Base-by-base conservation (phyloP, 1,284 basidiomycete genomes). In the Microbotryum intermedium region DNA sequence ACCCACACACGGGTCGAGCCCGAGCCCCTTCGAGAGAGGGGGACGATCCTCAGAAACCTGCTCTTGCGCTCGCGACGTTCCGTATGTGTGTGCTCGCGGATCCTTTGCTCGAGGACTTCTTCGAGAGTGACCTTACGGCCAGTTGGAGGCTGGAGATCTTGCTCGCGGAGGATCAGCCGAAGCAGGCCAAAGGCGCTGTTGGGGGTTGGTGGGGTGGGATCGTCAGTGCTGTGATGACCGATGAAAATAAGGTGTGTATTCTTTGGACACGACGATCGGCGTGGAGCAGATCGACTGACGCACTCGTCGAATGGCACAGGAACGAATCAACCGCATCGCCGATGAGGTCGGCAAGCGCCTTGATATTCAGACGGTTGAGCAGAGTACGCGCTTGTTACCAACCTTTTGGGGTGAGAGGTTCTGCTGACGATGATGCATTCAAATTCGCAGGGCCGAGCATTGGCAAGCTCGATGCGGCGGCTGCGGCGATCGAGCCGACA, bases 41-140 rank as follows among this genome's bases (percentile, higher is more conserved):
- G 13, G 52, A 63, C 18, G 62, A 67, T 47, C 50, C 56, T 16
- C 34, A 60, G 39, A 67, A 73, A 68, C 67, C 75, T 71, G 59
- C 70, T 62, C 61, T 74, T 30, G 65, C 66, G 3, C 66, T 73
- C 42, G 74, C 76, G 53, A 94, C 91, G 16, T 97, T 97, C 82
- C 85, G 93, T 16, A 97, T 97, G 92, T 92, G 95, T 48, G 87
- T 97, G 5, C 80, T 97, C 9, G 91, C 92, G 1, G 93, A 97
- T 69, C 91, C 95, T 73, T 81, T 97, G 23, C 81, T 97, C 13
- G 93, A 97, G 73, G 86, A 87, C 2, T 97, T 97, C 80, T 97
- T 95, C 72, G 90, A 91, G 69, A 82, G 85, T 1, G 93, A 95
- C 72, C 79, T 97, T 61, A 84, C 88, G 0, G 83, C 81, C 0